Conservation (phyloP, 2,329 filamentous ascomycete genomes). For the Bisporella sp. region DNA sequence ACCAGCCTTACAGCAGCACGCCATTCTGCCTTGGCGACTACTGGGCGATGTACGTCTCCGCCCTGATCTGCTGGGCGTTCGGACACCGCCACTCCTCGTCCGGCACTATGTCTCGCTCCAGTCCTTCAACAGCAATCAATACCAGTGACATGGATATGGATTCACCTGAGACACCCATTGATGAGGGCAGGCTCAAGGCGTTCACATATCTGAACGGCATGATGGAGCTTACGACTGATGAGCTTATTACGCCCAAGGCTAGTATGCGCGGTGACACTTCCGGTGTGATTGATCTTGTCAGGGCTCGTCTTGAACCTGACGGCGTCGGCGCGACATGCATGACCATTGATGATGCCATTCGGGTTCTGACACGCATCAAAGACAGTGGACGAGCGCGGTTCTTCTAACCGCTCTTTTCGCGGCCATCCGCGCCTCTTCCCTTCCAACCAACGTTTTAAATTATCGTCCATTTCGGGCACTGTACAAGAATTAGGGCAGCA, state of each 20-base stretch:
- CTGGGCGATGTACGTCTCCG: slow-evolving; percentile 49
- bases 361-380: slow-evolving; percentile 45
- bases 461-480: too few relatives aligned
- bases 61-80: slow-evolving; percentile 54
- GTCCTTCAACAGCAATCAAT: slow-evolving; percentile 6
- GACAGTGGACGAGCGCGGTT: slow-evolving; percentile 35
- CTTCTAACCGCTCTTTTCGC: slow-evolving; percentile 27
- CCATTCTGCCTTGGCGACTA: slow-evolving; percentile 37
- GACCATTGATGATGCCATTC: slow-evolving; percentile 45
- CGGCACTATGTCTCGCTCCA: slow-evolving; percentile 7
- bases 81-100: slow-evolving; percentile 28
- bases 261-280: slow-evolving; percentile 35
- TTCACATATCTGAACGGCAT: slow-evolving; percentile 31
- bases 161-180: slow-evolving; percentile 1
- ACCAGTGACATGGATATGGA: slow-evolving; percentile 5
- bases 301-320: slow-evolving; percentile 40
- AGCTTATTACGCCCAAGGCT: slow-evolving; percentile 30
- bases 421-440: neutral
- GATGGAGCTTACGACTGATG: slow-evolving; percentile 33
- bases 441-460: neutral
- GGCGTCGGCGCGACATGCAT: slow-evolving; percentile 41
- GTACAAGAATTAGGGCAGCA: too few relatives aligned
- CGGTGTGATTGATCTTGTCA: slow-evolving; percentile 41
- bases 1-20: slow-evolving; percentile 2
- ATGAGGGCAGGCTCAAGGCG: slow-evolving; percentile 18